phyloP scores from a whole-genome alignment of 352 stramenopile species.

The Phytophthora palmivora region DNA sequence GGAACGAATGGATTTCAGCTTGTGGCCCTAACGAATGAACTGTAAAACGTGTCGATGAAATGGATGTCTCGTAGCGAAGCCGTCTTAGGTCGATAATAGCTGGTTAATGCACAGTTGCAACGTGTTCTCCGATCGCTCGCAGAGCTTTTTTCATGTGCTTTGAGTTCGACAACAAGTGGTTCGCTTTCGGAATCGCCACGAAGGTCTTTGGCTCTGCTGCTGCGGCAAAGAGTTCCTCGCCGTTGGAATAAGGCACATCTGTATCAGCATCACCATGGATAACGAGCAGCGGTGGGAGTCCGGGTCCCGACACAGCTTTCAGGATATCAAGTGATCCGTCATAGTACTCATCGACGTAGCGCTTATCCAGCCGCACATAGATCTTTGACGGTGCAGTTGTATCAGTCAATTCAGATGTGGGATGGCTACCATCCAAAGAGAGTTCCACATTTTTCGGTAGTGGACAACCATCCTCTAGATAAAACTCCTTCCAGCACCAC shows the following conservation, averaged over 20 bases:
- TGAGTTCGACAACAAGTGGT: conserved; percentile 79
- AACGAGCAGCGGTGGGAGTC: conserved; percentile 55
- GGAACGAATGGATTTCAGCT: too few relatives aligned
- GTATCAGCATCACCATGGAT: conserved; percentile 73
- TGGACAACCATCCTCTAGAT: conserved; percentile 52
- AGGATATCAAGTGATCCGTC: conserved; percentile 55
- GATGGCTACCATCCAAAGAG: conserved; percentile 49
- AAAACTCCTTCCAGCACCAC: conserved; percentile 80
- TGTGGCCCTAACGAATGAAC: too few relatives aligned
- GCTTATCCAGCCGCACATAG: conserved; percentile 52
- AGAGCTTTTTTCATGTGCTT: conserved; percentile 79
- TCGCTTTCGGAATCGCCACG: conserved; percentile 61
- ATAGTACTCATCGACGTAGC: conserved; percentile 65
- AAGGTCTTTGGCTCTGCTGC: conserved; percentile 68
- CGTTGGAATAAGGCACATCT: conserved; percentile 62
- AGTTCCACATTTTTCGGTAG: conserved; percentile 45
- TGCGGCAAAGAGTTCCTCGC: conserved; percentile 59
- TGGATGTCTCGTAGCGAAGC: not conserved
- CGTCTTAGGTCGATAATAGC: not conserved
- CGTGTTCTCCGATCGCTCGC: conserved; percentile 51
- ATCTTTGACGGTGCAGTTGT: conserved; percentile 48
- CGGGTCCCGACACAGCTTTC: conserved; percentile 27
- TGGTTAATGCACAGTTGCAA: conserved; percentile 10
- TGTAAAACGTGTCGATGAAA: too few relatives aligned
- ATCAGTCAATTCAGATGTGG: conserved; percentile 22